These are phyloP conservation scores for Linnemannia schmuckeri DNA, from an alignment of 192 early-diverging fungal genomes.

Conservation along the genomic window DNA sequence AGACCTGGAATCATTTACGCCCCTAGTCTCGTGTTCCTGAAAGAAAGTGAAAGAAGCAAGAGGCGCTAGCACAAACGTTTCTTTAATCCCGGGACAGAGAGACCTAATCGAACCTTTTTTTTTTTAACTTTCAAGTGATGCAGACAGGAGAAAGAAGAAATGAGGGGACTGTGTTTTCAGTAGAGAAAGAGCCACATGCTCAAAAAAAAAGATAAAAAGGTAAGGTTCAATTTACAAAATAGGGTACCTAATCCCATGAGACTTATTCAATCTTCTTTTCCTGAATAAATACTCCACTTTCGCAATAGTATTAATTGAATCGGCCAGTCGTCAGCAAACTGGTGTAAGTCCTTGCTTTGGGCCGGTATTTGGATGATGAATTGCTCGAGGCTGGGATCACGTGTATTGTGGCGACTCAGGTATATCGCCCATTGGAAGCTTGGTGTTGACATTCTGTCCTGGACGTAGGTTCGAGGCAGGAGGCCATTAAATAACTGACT, in stretches of 20 bases:
- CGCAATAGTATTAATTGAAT: neutral
- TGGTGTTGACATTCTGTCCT: constrained; percentile 56
- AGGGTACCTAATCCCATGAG: neutral
- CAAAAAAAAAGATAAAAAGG: too few species aligned
- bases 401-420: constrained; percentile 51
- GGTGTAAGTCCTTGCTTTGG: constrained; percentile 51
- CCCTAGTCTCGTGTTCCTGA: too few species aligned
- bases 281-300: neutral
- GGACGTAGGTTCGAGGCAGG: constrained; percentile 36
- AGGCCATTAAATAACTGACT: constrained; percentile 56
- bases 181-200: too few species aligned
- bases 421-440: constrained; percentile 56
- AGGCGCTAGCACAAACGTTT: too few species aligned
- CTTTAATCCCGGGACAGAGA: too few species aligned
- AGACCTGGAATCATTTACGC: too few species aligned
- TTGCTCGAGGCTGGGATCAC: constrained; percentile 37
- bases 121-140: too few species aligned
- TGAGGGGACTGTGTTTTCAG: too few species aligned
- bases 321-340: constrained; percentile 46
- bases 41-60: too few species aligned
- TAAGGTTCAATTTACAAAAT: too few species aligned
- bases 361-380: constrained; percentile 54
- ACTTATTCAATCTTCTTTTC: neutral
- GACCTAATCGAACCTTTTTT: too few species aligned
- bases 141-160: too few species aligned